Conservation (phyloP, 2,329 filamentous ascomycete genomes). For the Diaporthe humulicola region DNA sequence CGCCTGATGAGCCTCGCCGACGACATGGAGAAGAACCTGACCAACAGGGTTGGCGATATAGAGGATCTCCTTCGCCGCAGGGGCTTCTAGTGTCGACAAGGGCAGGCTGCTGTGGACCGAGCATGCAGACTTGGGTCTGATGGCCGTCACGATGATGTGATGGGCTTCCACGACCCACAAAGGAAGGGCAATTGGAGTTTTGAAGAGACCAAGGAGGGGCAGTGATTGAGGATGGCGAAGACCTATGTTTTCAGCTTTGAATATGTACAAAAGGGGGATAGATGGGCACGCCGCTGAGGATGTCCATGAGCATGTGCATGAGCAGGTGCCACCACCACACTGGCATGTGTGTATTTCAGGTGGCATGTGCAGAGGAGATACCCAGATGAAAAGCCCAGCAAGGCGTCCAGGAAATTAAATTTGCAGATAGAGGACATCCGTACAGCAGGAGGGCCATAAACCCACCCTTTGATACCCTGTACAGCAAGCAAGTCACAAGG, state of each 20-base stretch:
- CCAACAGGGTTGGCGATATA: slow-evolving; percentile 17
- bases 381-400: slow-evolving; percentile 12
- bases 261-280: background rate
- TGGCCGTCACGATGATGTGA: background rate
- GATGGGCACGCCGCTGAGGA: background rate
- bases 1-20: slow-evolving; percentile 52
- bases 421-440: background rate
- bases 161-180: background rate
- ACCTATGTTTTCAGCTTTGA: background rate
- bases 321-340: background rate
- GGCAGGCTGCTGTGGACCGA: background rate
- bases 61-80: slow-evolving; percentile 31
- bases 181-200: background rate
- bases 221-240: background rate
- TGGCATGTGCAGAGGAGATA: slow-evolving; percentile 25
- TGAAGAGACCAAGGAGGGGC: background rate
- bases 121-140: background rate
- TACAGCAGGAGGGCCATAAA: background rate
- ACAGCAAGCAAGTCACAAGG: background rate
- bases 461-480: background rate
- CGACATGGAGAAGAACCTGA: slow-evolving; percentile 38
- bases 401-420: slow-evolving; percentile 26
- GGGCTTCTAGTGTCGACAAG: background rate
- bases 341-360: background rate
- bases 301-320: slow-evolving; percentile 7